Conservation (phyloP, 2,329 filamentous ascomycete species). For the Macrophomina pseudophaseolina region DNA sequence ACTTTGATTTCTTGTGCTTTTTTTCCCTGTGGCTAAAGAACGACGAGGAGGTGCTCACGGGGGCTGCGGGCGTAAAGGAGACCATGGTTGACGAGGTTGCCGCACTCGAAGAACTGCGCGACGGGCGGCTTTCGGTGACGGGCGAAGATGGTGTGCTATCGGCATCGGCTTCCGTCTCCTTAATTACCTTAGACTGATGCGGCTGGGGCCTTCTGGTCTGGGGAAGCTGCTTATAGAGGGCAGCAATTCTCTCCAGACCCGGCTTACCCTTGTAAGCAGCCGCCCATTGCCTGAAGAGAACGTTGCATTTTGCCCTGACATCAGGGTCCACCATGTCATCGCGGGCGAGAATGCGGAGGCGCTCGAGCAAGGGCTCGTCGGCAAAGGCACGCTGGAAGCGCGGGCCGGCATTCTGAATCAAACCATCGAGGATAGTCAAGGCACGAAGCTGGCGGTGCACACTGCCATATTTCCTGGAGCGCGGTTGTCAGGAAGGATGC, state of each 20-base stretch:
- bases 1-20: slow-evolving; percentile 58
- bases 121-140: neutral
- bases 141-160: slow-evolving; percentile 56
- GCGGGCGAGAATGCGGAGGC: slow-evolving; percentile 83
- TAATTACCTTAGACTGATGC: slow-evolving; percentile 80
- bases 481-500: neutral
- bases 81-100: slow-evolving; percentile 17
- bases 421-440: slow-evolving; percentile 84
- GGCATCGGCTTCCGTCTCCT: slow-evolving; percentile 78
- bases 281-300: slow-evolving; percentile 87
- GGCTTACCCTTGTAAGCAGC: slow-evolving; percentile 78
- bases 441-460: slow-evolving; percentile 91
- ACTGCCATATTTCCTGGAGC: slow-evolving; percentile 82
- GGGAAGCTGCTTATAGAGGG: slow-evolving; percentile 73
- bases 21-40: slow-evolving; percentile 56
- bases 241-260: slow-evolving; percentile 80
- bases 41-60: slow-evolving; percentile 29
- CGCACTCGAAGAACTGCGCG: slow-evolving; percentile 27
- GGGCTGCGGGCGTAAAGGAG: slow-evolving; percentile 17
- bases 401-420: slow-evolving; percentile 91
- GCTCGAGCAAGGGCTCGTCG: slow-evolving; percentile 89
- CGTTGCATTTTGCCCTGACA: slow-evolving; percentile 86
- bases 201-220: slow-evolving; percentile 65
- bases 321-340: slow-evolving; percentile 82
- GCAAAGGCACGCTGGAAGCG: slow-evolving; percentile 86